phyloP scores from a whole-genome alignment of 768 basidiomycete genomes.

The Termitomyces eurrhizus region DNA sequence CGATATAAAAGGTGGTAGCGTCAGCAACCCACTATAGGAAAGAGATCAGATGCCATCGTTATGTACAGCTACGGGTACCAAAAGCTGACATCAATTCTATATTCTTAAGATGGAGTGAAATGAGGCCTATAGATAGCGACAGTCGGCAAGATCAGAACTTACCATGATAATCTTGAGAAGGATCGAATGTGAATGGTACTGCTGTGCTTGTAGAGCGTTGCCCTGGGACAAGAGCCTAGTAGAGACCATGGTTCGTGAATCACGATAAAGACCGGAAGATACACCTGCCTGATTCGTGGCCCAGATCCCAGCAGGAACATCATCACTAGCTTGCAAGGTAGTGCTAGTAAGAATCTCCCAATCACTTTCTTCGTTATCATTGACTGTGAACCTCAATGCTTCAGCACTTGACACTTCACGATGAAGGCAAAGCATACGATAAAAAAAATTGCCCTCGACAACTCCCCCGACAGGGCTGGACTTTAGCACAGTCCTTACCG shows the following conservation, averaged over 20 bases:
- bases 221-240: constrained; percentile 20
- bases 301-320: constrained; percentile 32
- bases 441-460: constrained; percentile 34
- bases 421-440: constrained; percentile 19
- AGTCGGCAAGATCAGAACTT: constrained; percentile 1
- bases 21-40: constrained; percentile 24
- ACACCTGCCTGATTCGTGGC: constrained; percentile 28
- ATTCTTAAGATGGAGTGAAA: constrained; percentile 20
- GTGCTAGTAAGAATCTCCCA: constrained; percentile 34
- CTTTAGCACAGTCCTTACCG: constrained; percentile 30
- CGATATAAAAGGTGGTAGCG: constrained; percentile 31
- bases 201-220: constrained; percentile 16
- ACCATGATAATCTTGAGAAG: constrained; percentile 31
- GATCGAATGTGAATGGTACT: constrained; percentile 30
- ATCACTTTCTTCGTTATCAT: constrained; percentile 29
- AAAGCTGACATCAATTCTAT: constrained; percentile 30
- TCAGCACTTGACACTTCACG: background rate
- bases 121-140: background rate
- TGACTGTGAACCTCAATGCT: constrained; percentile 15
- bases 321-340: constrained; percentile 18
- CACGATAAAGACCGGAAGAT: background rate
- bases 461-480: constrained; percentile 30
- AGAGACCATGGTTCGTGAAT: background rate
- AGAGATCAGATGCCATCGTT: background rate
- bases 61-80: background rate